Evolutionary conservation across 148 eudicot genomes (phyloP).

Genomic region (Camellia japonica): DNA sequence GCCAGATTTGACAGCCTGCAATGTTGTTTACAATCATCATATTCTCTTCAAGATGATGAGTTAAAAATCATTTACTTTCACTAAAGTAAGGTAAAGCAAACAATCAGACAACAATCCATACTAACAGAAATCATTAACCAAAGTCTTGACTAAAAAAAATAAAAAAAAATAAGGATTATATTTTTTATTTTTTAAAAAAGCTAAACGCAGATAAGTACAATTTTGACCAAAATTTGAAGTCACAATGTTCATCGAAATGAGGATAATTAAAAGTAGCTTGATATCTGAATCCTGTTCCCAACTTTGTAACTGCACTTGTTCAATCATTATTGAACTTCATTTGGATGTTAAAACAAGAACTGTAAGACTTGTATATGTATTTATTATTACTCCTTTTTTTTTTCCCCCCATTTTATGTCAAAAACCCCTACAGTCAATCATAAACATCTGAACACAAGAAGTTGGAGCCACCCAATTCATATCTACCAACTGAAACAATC

Average conservation of each 20-base stretch:
- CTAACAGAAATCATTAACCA: background rate
- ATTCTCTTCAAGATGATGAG: constrained; percentile 6
- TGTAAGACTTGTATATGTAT: background rate
- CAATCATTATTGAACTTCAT: background rate
- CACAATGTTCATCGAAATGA: background rate
- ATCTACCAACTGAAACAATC: no score
- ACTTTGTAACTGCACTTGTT: background rate
- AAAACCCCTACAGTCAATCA: background rate
- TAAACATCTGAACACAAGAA: no score
- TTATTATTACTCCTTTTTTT: background rate
- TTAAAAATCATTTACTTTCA: background rate
- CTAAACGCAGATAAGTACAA: background rate
- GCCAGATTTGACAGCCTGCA: constrained; percentile 87
- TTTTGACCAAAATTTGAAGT: background rate
- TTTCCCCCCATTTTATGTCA: background rate
- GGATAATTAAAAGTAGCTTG: background rate
- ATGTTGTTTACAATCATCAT: constrained; percentile 6
- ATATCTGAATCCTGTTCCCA: background rate
- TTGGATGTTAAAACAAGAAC: background rate
- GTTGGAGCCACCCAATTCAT: no score
- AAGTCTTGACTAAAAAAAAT: background rate
- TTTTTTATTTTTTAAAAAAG: background rate
- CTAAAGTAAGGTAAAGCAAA: background rate
- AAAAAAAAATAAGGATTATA: no score
- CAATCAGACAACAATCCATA: background rate